A percentile compares a stretch with the other conserved stretches of the same genome.
Conservation (phyloP, 805 yeast genomes). For the Yamadazyma olivae region DNA sequence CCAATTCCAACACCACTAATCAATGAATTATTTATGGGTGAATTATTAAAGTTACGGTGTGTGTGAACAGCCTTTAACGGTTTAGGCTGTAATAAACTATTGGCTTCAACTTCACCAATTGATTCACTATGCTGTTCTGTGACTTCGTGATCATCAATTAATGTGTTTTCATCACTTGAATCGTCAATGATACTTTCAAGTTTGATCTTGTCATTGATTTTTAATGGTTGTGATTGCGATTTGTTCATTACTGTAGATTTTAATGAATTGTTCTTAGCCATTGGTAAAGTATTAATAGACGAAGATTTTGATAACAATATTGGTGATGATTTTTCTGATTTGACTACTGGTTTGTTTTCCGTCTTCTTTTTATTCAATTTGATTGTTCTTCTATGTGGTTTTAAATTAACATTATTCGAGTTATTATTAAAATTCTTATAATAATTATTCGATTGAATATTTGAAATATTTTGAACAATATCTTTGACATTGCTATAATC, state of each 20-base stretch:
- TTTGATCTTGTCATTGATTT: background rate
- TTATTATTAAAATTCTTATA: constrained; percentile 26
- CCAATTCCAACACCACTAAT: constrained; percentile 38
- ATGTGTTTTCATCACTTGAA: constrained; percentile 6
- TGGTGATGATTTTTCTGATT: constrained; percentile 1
- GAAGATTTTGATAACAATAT: constrained; percentile 4
- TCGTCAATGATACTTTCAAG: constrained; percentile 3
- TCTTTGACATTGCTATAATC: constrained; percentile 30
- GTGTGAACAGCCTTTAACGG: constrained; percentile 18
- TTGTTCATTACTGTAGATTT: background rate
- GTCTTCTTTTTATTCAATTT: constrained; percentile 21
- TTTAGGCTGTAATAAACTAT: constrained; percentile 3
- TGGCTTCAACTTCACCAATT: constrained; percentile 14
- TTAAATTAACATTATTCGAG: constrained; percentile 13
- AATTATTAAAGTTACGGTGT: constrained; percentile 11
- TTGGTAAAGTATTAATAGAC: background rate
- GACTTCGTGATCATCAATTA: constrained; percentile 6
- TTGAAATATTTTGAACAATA: constrained; percentile 39
- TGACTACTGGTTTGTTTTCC: background rate
- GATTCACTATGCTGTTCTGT: constrained; percentile 2
- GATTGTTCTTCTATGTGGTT: constrained; percentile 44
- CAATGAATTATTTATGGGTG: constrained; percentile 15
- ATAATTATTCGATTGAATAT: constrained; percentile 44
- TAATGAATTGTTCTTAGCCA: background rate
- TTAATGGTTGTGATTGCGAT: background rate